Percentiles rank a stretch among this genome's conserved stretches.
These are phyloP conservation scores for Cyberlindnera petersonii DNA, from an alignment of 805 yeast genomes.

Conservation along the genomic window DNA sequence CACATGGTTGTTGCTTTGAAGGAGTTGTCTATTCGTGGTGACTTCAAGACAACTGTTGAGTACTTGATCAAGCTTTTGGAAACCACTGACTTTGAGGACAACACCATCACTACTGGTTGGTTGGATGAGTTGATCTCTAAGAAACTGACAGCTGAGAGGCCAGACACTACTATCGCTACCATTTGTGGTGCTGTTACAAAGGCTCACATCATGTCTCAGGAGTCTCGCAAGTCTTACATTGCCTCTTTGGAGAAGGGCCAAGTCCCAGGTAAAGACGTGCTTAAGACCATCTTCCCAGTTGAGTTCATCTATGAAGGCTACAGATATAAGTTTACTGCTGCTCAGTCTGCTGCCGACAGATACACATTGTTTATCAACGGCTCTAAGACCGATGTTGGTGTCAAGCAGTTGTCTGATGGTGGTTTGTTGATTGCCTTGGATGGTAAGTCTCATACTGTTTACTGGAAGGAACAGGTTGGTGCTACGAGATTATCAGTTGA, in stretches of 20 bases:
- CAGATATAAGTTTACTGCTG: conserved; percentile 92
- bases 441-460: conserved; percentile 91
- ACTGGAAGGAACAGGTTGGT: conserved; percentile 97
- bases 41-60: conserved; percentile 96
- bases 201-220: conserved; percentile 78
- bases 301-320: conserved; percentile 95
- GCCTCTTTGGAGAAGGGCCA: conserved; percentile 90
- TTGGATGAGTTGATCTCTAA: conserved; percentile 92
- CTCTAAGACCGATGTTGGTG: conserved; percentile 82
- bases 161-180: conserved; percentile 86
- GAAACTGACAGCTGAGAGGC: conserved; percentile 94
- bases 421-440: conserved; percentile 84
- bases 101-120: conserved; percentile 99
- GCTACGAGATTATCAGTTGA: conserved; percentile 95
- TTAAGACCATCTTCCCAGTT: conserved; percentile 85
- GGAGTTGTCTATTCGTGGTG: conserved; percentile 96
- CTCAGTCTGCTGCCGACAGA: conserved; percentile 80
- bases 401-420: conserved; percentile 88
- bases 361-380: conserved; percentile 93
- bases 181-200: conserved; percentile 98
- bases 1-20: conserved; percentile 98
- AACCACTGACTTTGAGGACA: conserved; percentile 94
- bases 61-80: conserved; percentile 91
- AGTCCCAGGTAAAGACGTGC: conserved; percentile 76
- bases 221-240: conserved; percentile 63